phyloP scores from a whole-genome alignment of 1,139 yeast species.

The Zygosaccharomyces sapae region DNA sequence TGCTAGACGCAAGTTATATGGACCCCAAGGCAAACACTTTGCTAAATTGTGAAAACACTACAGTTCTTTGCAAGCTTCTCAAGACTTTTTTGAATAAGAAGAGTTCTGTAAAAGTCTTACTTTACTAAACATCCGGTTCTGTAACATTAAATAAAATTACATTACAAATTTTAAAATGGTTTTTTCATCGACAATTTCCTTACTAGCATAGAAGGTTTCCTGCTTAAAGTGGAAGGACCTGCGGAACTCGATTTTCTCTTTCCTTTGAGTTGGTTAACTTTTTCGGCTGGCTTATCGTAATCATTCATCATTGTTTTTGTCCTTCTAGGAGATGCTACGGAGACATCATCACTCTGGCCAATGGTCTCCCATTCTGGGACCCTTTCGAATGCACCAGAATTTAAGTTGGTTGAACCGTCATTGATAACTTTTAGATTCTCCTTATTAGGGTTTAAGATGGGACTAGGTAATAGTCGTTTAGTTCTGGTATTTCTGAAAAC shows the following conservation, averaged over 20 bases:
- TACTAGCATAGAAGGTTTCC: slow-evolving; percentile 35
- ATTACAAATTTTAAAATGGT: slow-evolving; percentile 12
- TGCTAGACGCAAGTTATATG: slow-evolving; percentile 57
- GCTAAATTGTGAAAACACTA: slow-evolving; percentile 29
- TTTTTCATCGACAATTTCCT: slow-evolving; percentile 26
- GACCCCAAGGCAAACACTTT: slow-evolving; percentile 47
- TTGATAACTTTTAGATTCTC: slow-evolving; percentile 16
- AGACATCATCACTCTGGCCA: slow-evolving; percentile 10
- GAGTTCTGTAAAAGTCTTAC: slow-evolving; percentile 34
- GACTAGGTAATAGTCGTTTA: slow-evolving; percentile 53
- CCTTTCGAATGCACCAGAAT: slow-evolving; percentile 11
- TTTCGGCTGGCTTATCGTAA: slow-evolving; percentile 39
- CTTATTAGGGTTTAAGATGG: slow-evolving; percentile 47
- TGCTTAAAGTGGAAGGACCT: slow-evolving; percentile 31
- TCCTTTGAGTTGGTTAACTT: slow-evolving; percentile 35
- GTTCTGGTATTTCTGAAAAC: slow-evolving; percentile 68
- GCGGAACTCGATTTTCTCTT: slow-evolving; percentile 34
- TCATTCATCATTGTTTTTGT: slow-evolving; percentile 36
- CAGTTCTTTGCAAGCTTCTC: slow-evolving; percentile 27
- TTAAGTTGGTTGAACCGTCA: slow-evolving; percentile 9
- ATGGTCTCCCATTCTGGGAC: slow-evolving; percentile 17
- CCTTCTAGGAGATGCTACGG: slow-evolving; percentile 11
- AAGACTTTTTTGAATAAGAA: slow-evolving; percentile 30
- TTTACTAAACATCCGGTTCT: slow-evolving; percentile 20
- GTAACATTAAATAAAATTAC: slow-evolving; percentile 2